These are phyloP conservation scores for Usnea hakonensis DNA, from an alignment of 495 filamentous ascomycete species.

Conservation along the genomic window DNA sequence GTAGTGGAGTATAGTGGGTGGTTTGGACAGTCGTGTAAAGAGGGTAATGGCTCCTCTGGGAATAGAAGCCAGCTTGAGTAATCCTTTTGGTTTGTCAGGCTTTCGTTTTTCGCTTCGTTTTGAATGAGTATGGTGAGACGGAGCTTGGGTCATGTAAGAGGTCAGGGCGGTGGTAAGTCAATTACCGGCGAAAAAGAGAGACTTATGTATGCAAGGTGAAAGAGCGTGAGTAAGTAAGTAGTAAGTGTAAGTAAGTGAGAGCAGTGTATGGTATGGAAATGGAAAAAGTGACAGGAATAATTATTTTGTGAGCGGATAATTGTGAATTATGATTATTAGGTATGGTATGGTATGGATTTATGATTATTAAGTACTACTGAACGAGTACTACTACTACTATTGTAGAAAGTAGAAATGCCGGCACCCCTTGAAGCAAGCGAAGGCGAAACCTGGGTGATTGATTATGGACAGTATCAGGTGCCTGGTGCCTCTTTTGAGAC, in stretches of 20 bases:
- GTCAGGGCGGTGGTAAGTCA: conserved; percentile 7
- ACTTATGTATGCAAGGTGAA: conserved; percentile 12
- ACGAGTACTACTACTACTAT: no score
- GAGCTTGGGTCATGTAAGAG: conserved; percentile 8
- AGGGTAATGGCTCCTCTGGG: conserved; percentile 10
- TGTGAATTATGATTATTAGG: conserved; percentile 8
- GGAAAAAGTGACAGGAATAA: conserved; percentile 4
- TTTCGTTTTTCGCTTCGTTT: conserved; percentile 1
- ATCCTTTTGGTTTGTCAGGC: conserved; percentile 1
- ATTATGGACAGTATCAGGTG: not conserved
- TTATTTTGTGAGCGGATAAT: not conserved
- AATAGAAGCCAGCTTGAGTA: conserved; percentile 15
- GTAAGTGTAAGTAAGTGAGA: conserved; percentile 3
- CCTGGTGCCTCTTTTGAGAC: conserved; percentile 10
- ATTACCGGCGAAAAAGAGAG: conserved; percentile 12
- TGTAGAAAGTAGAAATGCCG: no score
- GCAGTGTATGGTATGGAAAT: no score
- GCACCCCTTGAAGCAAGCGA: conserved; percentile 22
- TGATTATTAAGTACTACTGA: no score
- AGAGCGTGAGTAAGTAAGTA: conserved; percentile 3
- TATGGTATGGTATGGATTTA: no score
- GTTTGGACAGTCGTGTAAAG: conserved; percentile 5
- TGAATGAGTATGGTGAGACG: conserved; percentile 12
- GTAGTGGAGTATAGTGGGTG: conserved; percentile 18
- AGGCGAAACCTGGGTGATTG: conserved; percentile 14